A percentile compares a stretch with the other conserved stretches of the same genome.
These are phyloP conservation scores for Pleodorina starrii DNA, from an alignment of 139 green algal species.

Conservation along the genomic window DNA sequence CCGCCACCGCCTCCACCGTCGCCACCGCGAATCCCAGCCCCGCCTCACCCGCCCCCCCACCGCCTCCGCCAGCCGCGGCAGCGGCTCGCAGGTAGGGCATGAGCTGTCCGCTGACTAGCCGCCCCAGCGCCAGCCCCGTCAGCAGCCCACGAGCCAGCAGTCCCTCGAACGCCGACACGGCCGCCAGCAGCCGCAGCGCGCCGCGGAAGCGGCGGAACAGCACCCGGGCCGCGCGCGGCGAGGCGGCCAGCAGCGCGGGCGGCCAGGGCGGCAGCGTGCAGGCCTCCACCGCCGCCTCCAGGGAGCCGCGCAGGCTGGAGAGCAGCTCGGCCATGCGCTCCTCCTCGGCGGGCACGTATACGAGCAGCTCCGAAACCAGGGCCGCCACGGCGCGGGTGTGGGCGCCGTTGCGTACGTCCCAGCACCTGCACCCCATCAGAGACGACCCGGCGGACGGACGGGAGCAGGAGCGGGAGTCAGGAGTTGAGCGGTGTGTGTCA, in stretches of 20 bases:
- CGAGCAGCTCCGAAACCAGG: constrained; percentile 77
- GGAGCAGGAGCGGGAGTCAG: too few relatives aligned
- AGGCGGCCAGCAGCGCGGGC: constrained; percentile 58
- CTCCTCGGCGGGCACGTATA: constrained; percentile 80
- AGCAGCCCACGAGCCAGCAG: constrained; percentile 66
- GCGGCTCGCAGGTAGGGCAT: constrained; percentile 70
- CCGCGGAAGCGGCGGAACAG: constrained; percentile 73
- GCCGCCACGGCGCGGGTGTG: constrained; percentile 67
- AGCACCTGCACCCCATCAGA: too few relatives aligned
- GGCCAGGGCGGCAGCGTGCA: constrained; percentile 74
- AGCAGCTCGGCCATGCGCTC: constrained; percentile 66
- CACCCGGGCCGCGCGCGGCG: constrained; percentile 58
- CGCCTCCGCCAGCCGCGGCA: constrained; percentile 36
- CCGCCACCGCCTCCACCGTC: constrained; percentile 59
- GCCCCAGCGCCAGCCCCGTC: constrained; percentile 61
- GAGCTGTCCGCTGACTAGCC: constrained; percentile 62
- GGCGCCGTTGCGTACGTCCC: constrained; percentile 74
- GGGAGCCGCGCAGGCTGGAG: constrained; percentile 31
- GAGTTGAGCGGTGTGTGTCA: too few relatives aligned
- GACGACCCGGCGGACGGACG: too few relatives aligned
- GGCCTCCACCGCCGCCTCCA: constrained; percentile 62
- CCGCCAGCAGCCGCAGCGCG: constrained; percentile 69
- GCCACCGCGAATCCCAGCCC: constrained; percentile 60
- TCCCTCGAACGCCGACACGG: constrained; percentile 68
- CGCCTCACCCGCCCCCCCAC: constrained; percentile 20